Evolutionary conservation across 768 basidiomycete genomes (phyloP), one percentile per base, ranked within the genome.

Genomic region (Obba rivulosa): DNA sequence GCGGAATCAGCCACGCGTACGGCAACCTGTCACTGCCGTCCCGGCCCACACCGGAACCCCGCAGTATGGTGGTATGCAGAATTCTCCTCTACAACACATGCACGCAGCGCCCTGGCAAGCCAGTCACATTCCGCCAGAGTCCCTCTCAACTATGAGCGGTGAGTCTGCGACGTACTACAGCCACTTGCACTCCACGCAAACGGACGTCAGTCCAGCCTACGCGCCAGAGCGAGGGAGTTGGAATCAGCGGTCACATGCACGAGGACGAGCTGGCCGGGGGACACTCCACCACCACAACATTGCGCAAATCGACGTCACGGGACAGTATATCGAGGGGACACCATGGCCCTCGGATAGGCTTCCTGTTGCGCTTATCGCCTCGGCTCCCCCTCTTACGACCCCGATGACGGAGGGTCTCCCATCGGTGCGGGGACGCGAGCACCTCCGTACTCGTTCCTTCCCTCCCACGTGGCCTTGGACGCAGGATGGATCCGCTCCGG

Each of bases 391-490:
- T 31, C 49, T 49, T 34, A 50, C 51, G 13, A 52, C 52, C 41
- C 50, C 58, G 4, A 47, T 54, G 38, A 54, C 49, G 39, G 51
- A 56, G 24, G 53, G 46, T 35, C 46, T 57, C 34, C 53, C 58
- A 35, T 53, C 53, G 45, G 56, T 48, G 13, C 56, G 56, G 28
- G 52, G 52, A 42, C 57, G 57, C 13, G 60, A 59, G 35, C 54
- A 56, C 43, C 41, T 53, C 39, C 57, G 60, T 41, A 57, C 52
- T 43, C 52, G 58, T 17, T 59, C 60, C 16, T 49, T 42, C 48
- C 55, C 61, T 13, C 54, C 62, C 52, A 45, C 51, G 54, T 49
- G 48, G 48, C 25, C 21, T 24, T 49, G 48, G 48, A 35, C 34
- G n/a, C 48, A 49, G 16, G 42, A 49, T 14, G 35, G 34, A 16